phyloP scores from a whole-genome alignment of 805 yeast species.

The Torulaspora delbrueckii region DNA sequence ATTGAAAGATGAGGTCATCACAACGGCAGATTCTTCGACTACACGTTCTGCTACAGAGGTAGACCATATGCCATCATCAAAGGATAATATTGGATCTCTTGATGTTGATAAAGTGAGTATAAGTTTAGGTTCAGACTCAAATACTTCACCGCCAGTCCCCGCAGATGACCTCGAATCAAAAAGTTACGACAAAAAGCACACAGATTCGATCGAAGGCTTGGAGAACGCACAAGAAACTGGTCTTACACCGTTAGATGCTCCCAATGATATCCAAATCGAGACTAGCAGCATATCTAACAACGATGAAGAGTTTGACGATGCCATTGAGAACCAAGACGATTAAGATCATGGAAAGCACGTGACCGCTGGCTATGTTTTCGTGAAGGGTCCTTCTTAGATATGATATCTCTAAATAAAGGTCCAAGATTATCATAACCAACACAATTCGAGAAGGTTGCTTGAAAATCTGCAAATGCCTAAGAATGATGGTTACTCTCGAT shows the following conservation, averaged over 20 bases:
- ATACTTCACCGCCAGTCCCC: background rate
- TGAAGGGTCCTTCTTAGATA: background rate
- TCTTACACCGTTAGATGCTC: background rate
- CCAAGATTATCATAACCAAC: background rate
- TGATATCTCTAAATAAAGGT: background rate
- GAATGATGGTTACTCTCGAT: background rate
- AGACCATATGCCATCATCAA: too few species aligned
- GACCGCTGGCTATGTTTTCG: background rate
- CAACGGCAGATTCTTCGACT: too few species aligned
- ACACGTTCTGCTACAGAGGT: too few species aligned
- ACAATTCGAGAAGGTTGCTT: too few species aligned
- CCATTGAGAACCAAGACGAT: constrained; percentile 14
- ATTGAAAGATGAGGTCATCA: too few species aligned
- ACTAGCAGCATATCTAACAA: constrained; percentile 8
- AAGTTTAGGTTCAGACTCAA: background rate
- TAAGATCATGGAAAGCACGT: background rate
- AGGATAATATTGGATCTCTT: too few species aligned
- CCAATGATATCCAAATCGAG: background rate
- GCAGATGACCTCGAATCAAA: background rate
- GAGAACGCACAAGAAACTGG: background rate
- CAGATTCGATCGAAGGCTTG: background rate
- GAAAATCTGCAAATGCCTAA: background rate
- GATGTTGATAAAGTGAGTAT: too few species aligned
- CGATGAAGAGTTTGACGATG: constrained; percentile 19
- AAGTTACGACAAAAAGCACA: background rate